Evolutionary conservation across 1,284 basidiomycete species (phyloP), one percentile per base, ranked within the genome.

Genomic region (Cryptococcus hybrid): DNA sequence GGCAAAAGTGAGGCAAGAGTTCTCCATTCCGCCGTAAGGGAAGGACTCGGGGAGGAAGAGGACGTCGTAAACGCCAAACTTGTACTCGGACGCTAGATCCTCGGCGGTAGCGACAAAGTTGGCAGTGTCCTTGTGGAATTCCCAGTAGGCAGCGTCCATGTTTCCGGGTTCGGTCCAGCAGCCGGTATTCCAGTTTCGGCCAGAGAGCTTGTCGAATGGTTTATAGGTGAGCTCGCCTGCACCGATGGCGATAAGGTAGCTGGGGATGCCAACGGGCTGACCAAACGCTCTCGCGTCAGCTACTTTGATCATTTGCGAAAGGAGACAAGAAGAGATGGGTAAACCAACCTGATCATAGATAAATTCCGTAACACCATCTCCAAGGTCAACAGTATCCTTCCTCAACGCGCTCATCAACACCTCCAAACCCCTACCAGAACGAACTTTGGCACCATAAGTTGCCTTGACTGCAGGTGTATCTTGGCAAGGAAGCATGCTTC

Each of bases 21-120:
- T 76, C 63, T 77, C 74, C 74, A 76, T 75, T 18, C 71, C 71
- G 40, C 90, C 89, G 72, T 89, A 97, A 0, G 94, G 94, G 82
- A 97, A 98, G 0, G 89, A 90, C 12, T 92, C 88, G 0, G 95
- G 95, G 7, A 97, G 81, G n/a, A 98, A 88, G 36, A 98, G 81
- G 6, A 94, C 79, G 39, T 61, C 55, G 46, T 47, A 47, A 3
- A 93, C 87, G 1, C 89, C 89, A 79, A 95, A 98, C 50, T 82
- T 81, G 76, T 98, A 99, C 0, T 84, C 81, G 0, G 83, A 84
- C 2, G 90, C 83, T 43, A 92, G 75, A 42, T 79, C 80, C 75
- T 96, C 92, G 47, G 90, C 92, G 11, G 82, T 83, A 1, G 83
- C 81, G 63, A 95, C 78, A 77, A 90, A 92, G 66, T 82, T 85